Evolutionary conservation across 257 asterid species (phyloP).

Genomic region (Solanum pennellii): DNA sequence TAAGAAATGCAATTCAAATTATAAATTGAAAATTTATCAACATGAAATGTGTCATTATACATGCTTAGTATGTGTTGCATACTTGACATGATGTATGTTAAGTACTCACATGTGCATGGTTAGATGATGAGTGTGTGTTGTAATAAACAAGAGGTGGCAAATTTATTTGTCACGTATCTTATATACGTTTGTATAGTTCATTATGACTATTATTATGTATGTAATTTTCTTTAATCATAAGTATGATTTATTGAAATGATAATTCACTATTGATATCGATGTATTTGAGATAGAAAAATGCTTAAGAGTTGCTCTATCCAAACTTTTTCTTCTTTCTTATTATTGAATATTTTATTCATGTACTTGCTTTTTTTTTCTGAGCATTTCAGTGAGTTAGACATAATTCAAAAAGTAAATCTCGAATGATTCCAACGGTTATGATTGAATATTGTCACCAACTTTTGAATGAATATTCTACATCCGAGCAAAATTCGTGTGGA

Average conservation of each 20-base stretch:
- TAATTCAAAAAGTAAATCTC: too few relatives aligned
- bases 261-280: background rate
- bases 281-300: background rate
- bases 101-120: background rate
- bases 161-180: background rate
- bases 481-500: too few relatives aligned
- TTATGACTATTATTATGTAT: background rate
- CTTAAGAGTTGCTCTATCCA: background rate
- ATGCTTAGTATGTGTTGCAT: background rate
- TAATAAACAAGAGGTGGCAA: background rate
- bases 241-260: too few relatives aligned
- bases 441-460: too few relatives aligned
- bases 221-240: background rate
- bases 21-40: background rate
- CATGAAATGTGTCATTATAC: background rate
- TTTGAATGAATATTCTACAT: background rate
- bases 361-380: fast-evolving
- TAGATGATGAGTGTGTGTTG: background rate
- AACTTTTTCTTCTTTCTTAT: too few relatives aligned
- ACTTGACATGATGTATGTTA: background rate
- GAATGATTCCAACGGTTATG: fast-evolving
- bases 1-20: background rate
- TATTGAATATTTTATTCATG: too few relatives aligned
- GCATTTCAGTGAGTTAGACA: background rate
- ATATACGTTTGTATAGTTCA: background rate